These are phyloP conservation scores for Globisporangium uncinulatum DNA, from an alignment of 352 stramenopile species.

Conservation along the genomic window DNA sequence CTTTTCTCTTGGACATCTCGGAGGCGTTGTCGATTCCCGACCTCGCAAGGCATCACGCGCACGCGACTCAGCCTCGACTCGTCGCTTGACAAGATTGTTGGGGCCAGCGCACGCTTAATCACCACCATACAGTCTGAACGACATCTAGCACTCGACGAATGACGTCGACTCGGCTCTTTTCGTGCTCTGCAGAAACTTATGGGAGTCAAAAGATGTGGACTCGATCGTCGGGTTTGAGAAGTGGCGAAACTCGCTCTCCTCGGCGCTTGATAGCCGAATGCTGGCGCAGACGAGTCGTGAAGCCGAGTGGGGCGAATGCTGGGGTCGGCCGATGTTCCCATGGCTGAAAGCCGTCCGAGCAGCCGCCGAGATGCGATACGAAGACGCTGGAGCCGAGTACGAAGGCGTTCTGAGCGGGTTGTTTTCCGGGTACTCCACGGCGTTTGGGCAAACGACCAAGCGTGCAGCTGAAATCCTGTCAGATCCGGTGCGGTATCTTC, in stretches of 20 bases:
- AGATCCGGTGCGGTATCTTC: constrained; percentile 21
- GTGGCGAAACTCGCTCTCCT: constrained; percentile 34
- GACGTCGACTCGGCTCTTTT: constrained; percentile 48
- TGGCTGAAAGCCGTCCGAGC: constrained; percentile 35
- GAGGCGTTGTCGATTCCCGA: constrained; percentile 18
- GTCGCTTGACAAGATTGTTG: constrained; percentile 33
- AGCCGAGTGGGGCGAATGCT: constrained; percentile 8
- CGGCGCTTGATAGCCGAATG: constrained; percentile 18
- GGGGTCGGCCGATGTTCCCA: constrained; percentile 24
- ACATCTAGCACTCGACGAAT: constrained; percentile 24
- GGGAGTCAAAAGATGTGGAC: constrained; percentile 48
- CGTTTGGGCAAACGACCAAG: neutral
- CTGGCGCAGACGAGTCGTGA: constrained; percentile 9
- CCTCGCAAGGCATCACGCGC: constrained; percentile 35
- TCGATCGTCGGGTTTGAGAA: constrained; percentile 39
- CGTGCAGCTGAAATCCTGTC: constrained; percentile 12
- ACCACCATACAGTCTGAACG: constrained; percentile 11
- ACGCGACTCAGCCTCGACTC: constrained; percentile 27
- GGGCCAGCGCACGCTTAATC: constrained; percentile 13
- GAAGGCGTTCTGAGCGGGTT: constrained; percentile 22
- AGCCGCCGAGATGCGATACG: constrained; percentile 55
- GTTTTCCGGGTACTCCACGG: neutral
- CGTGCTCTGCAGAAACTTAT: constrained; percentile 30
- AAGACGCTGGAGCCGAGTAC: constrained; percentile 52
- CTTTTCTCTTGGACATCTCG: constrained; percentile 42